Conservation (phyloP, 2,329 filamentous ascomycete species). For the Colletotrichum liaoningense region DNA sequence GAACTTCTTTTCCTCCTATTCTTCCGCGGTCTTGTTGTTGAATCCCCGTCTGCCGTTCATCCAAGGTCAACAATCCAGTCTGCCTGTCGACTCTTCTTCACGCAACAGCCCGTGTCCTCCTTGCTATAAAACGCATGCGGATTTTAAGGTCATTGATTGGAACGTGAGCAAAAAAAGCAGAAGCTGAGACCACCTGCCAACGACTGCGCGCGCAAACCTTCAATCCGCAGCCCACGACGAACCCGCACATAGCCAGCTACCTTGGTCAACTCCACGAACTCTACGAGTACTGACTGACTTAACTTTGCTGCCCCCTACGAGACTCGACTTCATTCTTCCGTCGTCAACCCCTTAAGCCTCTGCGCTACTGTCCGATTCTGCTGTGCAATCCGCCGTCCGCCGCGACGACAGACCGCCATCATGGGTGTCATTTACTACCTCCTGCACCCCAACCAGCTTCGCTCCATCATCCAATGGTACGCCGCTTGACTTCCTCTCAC, state of each 20-base stretch:
- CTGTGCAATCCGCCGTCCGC: neutral
- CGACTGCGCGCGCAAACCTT: conserved; percentile 1
- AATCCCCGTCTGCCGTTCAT: neutral
- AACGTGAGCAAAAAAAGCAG: neutral
- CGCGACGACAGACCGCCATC: conserved; percentile 43
- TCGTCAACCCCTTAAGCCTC: neutral
- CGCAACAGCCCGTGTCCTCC: neutral
- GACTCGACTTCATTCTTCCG: neutral
- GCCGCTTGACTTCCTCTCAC: conserved; percentile 37
- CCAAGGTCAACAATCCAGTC: neutral
- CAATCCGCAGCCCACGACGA: neutral
- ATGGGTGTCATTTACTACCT: conserved; percentile 78
- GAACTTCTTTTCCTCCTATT: conserved; percentile 14
- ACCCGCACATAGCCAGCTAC: neutral
- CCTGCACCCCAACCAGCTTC: conserved; percentile 81
- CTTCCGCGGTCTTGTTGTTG: neutral
- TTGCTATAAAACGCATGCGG: neutral
- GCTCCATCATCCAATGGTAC: conserved; percentile 90
- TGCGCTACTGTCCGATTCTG: neutral
- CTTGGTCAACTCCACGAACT: neutral
- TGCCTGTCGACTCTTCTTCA: neutral
- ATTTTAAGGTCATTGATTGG: neutral
- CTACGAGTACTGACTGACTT: conserved; percentile 1
- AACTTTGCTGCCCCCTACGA: neutral
- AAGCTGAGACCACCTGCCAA: conserved; percentile 1